These are phyloP conservation scores for Arthroderma sp. DNA, from an alignment of 2,329 filamentous ascomycete genomes.

Conservation along the genomic window DNA sequence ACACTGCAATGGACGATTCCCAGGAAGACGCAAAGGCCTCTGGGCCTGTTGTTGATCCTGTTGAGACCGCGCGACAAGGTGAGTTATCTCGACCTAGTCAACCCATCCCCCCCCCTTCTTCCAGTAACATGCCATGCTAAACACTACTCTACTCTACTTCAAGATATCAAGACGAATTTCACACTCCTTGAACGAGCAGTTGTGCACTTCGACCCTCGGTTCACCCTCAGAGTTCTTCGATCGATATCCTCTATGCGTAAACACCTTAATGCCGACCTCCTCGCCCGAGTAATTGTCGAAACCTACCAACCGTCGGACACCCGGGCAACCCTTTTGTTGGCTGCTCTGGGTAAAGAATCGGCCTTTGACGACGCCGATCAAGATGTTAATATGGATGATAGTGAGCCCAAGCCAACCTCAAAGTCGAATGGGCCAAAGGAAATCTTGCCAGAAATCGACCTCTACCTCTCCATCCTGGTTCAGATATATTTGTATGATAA, in stretches of 20 bases:
- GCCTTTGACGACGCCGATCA: conserved; percentile 47
- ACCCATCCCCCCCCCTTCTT: neutral
- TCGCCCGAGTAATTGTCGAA: conserved; percentile 67
- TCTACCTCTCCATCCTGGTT: conserved; percentile 73
- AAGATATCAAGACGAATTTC: conserved; percentile 94
- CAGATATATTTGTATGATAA: conserved; percentile 83
- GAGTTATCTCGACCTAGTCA: conserved; percentile 10
- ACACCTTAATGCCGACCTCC: conserved; percentile 66
- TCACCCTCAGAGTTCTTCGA: conserved; percentile 82
- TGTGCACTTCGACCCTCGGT: conserved; percentile 83
- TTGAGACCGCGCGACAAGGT: conserved; percentile 39
- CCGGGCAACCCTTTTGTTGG: conserved; percentile 56
- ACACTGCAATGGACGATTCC: conserved; percentile 55
- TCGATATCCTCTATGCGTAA: conserved; percentile 95
- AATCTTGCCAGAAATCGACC: conserved; percentile 70
- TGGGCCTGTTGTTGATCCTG: conserved; percentile 31
- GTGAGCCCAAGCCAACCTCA: conserved; percentile 45
- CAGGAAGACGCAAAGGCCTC: conserved; percentile 30
- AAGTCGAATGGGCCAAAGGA: conserved; percentile 41
- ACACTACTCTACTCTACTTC: conserved; percentile 1
- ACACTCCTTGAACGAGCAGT: conserved; percentile 83
- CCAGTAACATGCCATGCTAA: neutral
- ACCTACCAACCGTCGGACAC: conserved; percentile 58
- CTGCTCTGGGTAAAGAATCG: conserved; percentile 54
- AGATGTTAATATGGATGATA: conserved; percentile 58